Evolutionary conservation across 495 filamentous ascomycete genomes (phyloP).

Genomic region (Annulohypoxylon moriforme): DNA sequence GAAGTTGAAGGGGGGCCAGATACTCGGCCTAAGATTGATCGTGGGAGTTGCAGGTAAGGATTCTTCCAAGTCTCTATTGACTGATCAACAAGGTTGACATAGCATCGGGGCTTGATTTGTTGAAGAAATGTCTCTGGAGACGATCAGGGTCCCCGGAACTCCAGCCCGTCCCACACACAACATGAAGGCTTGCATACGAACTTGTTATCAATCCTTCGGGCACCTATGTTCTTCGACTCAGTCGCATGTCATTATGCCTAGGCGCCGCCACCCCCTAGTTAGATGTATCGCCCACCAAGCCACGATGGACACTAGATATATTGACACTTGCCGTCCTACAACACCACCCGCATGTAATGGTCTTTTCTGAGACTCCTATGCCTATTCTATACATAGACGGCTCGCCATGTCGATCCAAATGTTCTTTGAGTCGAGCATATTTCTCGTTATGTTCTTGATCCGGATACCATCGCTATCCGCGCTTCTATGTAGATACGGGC

Average conservation of each 20-base stretch:
- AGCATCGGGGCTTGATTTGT: background rate
- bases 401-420: background rate
- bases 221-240: background rate
- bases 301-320: background rate
- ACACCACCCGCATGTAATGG: background rate
- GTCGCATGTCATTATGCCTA: conserved; percentile 1
- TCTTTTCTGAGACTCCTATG: background rate
- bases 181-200: conserved; percentile 21
- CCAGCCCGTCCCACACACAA: background rate
- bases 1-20: background rate
- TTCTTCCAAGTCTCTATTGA: background rate
- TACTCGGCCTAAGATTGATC: background rate
- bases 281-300: background rate
- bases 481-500: background rate
- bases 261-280: conserved; percentile 14
- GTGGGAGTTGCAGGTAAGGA: background rate
- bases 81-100: background rate
- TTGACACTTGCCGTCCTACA: background rate
- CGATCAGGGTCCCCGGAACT: conserved; percentile 7
- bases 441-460: background rate
- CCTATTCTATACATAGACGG: background rate
- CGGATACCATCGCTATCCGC: background rate
- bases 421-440: background rate
- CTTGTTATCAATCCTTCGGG: conserved; percentile 9
- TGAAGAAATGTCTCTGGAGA: background rate